Evolutionary conservation across 2,329 filamentous ascomycete genomes (phyloP).

Genomic region (Tolypocladium nubicola): DNA sequence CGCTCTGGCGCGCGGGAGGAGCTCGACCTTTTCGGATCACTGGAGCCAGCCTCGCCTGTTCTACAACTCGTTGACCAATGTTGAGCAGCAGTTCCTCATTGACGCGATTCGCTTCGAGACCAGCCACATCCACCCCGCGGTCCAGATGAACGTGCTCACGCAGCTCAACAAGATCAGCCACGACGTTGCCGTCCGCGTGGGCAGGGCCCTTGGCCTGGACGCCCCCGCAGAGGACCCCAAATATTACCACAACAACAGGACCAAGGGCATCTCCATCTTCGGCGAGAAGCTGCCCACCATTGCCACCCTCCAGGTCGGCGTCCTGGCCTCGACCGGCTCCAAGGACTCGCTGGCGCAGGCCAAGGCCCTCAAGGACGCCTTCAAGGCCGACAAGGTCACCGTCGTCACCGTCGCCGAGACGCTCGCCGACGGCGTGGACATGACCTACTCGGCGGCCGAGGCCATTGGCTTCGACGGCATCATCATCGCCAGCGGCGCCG

Average conservation of each 20-base stretch:
- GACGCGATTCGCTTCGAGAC: conserved; percentile 66
- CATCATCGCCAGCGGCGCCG: conserved; percentile 45
- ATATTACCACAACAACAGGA: conserved; percentile 62
- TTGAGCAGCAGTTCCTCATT: conserved; percentile 61
- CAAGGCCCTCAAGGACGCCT: conserved; percentile 33
- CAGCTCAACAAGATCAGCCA: conserved; percentile 61
- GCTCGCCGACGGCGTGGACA: conserved; percentile 41
- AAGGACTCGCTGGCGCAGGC: conserved; percentile 37
- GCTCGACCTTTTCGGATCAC: conserved; percentile 58
- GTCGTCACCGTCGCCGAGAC: conserved; percentile 51
- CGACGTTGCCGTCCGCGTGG: conserved; percentile 56
- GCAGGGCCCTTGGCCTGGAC: conserved; percentile 45
- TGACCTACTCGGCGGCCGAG: conserved; percentile 55
- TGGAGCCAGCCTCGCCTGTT: conserved; percentile 66
- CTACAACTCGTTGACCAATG: conserved; percentile 57
- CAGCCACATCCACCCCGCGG: conserved; percentile 45
- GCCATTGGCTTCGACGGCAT: conserved; percentile 53
- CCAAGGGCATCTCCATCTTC: conserved; percentile 49
- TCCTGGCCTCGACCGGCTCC: conserved; percentile 39
- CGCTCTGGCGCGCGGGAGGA: conserved; percentile 43
- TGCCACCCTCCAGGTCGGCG: conserved; percentile 52
- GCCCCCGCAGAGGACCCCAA: conserved; percentile 48
- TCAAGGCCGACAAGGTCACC: conserved; percentile 41
- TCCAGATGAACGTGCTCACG: conserved; percentile 54
- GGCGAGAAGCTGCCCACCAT: conserved; percentile 47